A percentile compares a stretch with the other conserved stretches of the same genome.
Conservation (phyloP, 139 green algal genomes). For the Chlamydomonas asymmetrica region DNA sequence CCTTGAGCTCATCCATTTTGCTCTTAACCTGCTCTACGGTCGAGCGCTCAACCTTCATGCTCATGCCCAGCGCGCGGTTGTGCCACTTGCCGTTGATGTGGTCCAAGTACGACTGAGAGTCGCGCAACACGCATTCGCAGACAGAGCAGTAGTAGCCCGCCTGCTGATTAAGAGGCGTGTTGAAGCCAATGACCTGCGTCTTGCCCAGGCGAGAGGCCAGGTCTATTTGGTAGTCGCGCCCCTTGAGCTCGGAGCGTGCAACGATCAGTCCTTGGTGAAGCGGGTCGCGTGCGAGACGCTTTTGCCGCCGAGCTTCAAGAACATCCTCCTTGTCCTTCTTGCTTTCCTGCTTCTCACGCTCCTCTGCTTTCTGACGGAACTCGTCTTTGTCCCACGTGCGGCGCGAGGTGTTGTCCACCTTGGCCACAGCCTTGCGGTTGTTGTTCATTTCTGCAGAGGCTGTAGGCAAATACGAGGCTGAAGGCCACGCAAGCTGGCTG, state of each 20-base stretch:
- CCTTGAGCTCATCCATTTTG: conserved; percentile 52
- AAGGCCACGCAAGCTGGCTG: no score
- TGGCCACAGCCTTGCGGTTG: conserved; percentile 29
- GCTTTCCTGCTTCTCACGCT: conserved; percentile 50
- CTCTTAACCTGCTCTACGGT: conserved; percentile 81
- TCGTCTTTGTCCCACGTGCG: conserved; percentile 85
- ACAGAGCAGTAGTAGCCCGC: conserved; percentile 95
- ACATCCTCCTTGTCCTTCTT: conserved; percentile 23
- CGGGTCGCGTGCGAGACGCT: conserved; percentile 80
- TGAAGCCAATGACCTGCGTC: conserved; percentile 75
- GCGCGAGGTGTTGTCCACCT: conserved; percentile 70
- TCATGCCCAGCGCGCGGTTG: conserved; percentile 94
- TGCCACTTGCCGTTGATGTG: conserved; percentile 99
- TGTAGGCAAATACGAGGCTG: no score
- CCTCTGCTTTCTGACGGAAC: conserved; percentile 68
- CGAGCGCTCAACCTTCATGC: conserved; percentile 89
- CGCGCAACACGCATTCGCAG: conserved; percentile 93
- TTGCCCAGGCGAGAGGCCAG: conserved; percentile 77
- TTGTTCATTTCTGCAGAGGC: no score
- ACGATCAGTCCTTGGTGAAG: conserved; percentile 90
- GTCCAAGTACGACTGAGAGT: conserved; percentile 93
- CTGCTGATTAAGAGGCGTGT: conserved; percentile 80
- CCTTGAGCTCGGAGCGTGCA: conserved; percentile 70
- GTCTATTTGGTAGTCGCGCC: conserved; percentile 79
- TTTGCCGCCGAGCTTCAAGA: conserved; percentile 68